These are phyloP conservation scores for Hypoxylon sp. DNA, from an alignment of 2,329 filamentous ascomycete species.

Conservation along the genomic window DNA sequence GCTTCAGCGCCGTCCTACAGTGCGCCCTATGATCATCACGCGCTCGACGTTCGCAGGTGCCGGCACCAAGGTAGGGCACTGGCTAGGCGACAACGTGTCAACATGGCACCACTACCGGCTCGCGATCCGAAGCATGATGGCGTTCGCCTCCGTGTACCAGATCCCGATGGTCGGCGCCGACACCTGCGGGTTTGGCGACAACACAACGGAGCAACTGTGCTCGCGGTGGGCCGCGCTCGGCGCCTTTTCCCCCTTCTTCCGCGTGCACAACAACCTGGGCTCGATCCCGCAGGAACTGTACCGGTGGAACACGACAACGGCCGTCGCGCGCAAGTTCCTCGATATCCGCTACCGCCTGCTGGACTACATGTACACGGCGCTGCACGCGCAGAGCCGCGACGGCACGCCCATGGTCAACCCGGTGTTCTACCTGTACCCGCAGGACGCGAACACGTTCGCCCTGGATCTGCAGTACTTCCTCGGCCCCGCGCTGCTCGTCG, in stretches of 20 bases:
- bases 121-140: constrained; percentile 71
- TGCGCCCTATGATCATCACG: constrained; percentile 80
- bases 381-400: constrained; percentile 71
- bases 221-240: constrained; percentile 82
- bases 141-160: constrained; percentile 76
- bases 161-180: constrained; percentile 79
- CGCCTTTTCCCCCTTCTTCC: constrained; percentile 82
- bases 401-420: constrained; percentile 78
- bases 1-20: constrained; percentile 72
- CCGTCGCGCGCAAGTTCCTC: constrained; percentile 75
- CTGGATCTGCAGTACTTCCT: constrained; percentile 65
- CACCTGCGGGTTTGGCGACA: constrained; percentile 80
- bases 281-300: constrained; percentile 79
- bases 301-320: constrained; percentile 72
- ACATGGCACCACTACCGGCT: constrained; percentile 72
- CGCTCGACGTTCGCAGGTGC: constrained; percentile 82
- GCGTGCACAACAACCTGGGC: constrained; percentile 75
- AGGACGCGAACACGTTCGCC: constrained; percentile 59
- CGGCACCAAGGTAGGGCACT: constrained; percentile 74
- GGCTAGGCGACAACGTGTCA: constrained; percentile 72
- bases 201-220: constrained; percentile 78
- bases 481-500: constrained; percentile 61
- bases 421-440: constrained; percentile 77
- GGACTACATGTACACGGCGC: constrained; percentile 81
- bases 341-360: constrained; percentile 78